Evolutionary conservation across 2,329 filamentous ascomycete genomes (phyloP), one percentile per base, ranked within the genome.

Genomic region (Aspergillus bombycis): DNA sequence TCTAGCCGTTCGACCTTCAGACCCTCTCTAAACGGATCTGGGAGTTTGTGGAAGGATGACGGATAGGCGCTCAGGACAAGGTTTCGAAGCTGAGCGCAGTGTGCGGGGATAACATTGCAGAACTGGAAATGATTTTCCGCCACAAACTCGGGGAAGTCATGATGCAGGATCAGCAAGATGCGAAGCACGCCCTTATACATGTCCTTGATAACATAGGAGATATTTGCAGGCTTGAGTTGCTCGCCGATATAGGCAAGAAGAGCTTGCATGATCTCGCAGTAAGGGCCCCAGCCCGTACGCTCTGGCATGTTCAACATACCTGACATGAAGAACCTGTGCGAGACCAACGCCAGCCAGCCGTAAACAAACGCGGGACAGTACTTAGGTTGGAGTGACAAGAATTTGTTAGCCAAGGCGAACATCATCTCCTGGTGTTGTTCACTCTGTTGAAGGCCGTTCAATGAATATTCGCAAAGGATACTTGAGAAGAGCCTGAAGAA

Each of bases 71-170:
- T 91, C 65, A 98, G 85, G 59, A 99, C 88, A 60, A 97, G 84
- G 73, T 98, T 97, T 68, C 94, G 88, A 58, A 97, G 84, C 77
- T 98, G 95, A 19, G 90, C 89, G 78, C 92, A 95, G 72, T 95
- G 91, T 57, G 89, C 87, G 1, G 94, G 92, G 62, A 98, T 90
- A 72, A 88, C 88, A 70, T 91, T 89, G 80, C 90, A 93, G 58
- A 99, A 87, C 69, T 88, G 87, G 69, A 92, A 88, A 74, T 96
- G 92, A 76, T 96, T 93, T 70, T 94, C 92, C 7, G 92, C 91
- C 48, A 99, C 81, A 77, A 97, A 99, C 62, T 97, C 93, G 0
- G 94, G 91, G 78, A 93, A 98, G 77, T 99, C 95, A 74, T 98
- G 95, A 70, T 97, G 92, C 59, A 99, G 82, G 58, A 96, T 86